Percentiles rank a stretch among this genome's conserved stretches.
These are phyloP conservation scores for Oxytropis ochrocephala DNA, from an alignment of 306 rosid genomes.

Conservation along the genomic window DNA sequence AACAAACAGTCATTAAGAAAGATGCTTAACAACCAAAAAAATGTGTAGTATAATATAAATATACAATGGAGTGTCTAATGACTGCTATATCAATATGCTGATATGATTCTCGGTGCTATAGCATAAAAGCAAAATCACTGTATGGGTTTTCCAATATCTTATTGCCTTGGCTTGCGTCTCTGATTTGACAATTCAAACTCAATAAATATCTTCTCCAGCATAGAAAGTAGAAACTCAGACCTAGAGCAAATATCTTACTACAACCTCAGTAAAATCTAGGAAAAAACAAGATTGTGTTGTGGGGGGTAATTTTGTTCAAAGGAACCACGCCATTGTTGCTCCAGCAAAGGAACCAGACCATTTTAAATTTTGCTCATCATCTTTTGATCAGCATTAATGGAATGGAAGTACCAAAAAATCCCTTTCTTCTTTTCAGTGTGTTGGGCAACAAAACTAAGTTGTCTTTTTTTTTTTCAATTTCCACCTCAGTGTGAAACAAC, in stretches of 20 bases:
- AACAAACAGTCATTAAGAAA: constrained; percentile 8
- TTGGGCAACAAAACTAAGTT: too few species aligned
- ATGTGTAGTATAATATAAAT: not conserved
- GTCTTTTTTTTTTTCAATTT: too few species aligned
- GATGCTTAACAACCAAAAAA: constrained; percentile 1
- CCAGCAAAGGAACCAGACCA: too few species aligned
- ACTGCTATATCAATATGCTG: not conserved
- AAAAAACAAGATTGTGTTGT: too few species aligned
- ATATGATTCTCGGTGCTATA: not conserved
- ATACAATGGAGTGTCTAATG: not conserved
- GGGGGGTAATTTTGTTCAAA: too few species aligned
- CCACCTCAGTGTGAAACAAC: too few species aligned
- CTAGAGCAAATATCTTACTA: not conserved
- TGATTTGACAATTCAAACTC: not conserved
- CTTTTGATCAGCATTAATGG: too few species aligned
- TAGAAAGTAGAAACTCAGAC: not conserved
- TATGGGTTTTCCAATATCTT: not conserved
- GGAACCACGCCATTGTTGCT: too few species aligned
- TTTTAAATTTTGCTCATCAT: too few species aligned
- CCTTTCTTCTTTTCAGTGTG: too few species aligned
- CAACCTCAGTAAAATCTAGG: not conserved
- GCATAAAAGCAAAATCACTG: not conserved
- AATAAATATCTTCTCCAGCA: not conserved
- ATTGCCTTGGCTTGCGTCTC: not conserved
- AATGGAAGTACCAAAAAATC: too few species aligned